Base-by-base conservation (phyloP, 1,284 basidiomycete genomes). In the Boletellus sp. region DNA sequence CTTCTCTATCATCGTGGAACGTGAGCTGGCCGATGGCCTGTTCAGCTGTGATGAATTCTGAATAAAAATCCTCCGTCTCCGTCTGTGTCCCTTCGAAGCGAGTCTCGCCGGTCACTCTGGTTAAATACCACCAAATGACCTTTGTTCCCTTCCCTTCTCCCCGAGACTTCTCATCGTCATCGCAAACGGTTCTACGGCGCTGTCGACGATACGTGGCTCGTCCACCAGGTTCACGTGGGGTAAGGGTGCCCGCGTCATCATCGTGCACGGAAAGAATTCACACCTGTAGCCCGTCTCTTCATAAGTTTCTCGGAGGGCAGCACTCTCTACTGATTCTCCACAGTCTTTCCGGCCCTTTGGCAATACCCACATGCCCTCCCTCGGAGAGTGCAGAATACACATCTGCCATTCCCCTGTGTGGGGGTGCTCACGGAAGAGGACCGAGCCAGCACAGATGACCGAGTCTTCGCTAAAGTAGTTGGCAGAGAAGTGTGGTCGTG, bases 231-330 rank as follows among this genome's bases (percentile, higher is more conserved):
- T 69, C 30, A 66, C 53, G 26, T 70, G 70, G 3, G 73, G 64
- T 12, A 55, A 54, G 0, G 78, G 75, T 7, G 79, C 78, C 36
- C 75, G 72, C 21, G 74, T 74, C 22, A 63, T 58, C 71, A 79
- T 73, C 40, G 63, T 66, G 46, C 69, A 62, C 3, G 75, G 74
- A 50, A 78, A 69, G 26, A 77, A 67, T 16, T 63, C 58, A 59
- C 81, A 83, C 2, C 61, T 64, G 60, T 78, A 83, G 4, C 81
- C 81, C 0, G 80, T 82, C 64, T 84, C 82, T 58, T 83, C 82
- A 59, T 73, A 78, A 0, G 80, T 81, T 63, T 84, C 82, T 18
- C 82, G 72, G 10, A 78, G 57, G 0, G 81, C 71, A 1, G 81
- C 71, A 2, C 58, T 58, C 41, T 75, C 71, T 10, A 80, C 64